A percentile compares a stretch with the other conserved stretches of the same genome.
Conservation (phyloP, 768 basidiomycete genomes). For the Hypsizygus marmoreus region DNA sequence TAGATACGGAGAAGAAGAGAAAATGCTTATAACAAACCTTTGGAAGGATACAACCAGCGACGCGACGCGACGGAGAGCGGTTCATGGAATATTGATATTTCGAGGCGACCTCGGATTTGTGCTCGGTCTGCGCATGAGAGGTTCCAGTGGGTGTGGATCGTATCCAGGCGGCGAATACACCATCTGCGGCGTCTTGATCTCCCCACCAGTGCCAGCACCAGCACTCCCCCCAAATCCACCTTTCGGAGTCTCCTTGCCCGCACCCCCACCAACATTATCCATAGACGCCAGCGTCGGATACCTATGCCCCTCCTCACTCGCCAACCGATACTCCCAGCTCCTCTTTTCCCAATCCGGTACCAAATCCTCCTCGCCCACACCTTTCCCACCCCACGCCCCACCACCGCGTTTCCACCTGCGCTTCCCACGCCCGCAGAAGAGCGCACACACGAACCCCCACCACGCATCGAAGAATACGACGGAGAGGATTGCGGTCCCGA, state of each 20-base stretch:
- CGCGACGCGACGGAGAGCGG: no score
- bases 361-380: conserved; percentile 64
- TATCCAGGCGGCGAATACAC: conserved; percentile 25
- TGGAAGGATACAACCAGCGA: no score
- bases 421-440: conserved; percentile 42
- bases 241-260: no score
- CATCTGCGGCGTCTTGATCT: conserved; percentile 17
- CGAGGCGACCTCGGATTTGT: conserved; percentile 14
- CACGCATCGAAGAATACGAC: conserved; percentile 74
- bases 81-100: no score
- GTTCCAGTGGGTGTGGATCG: conserved; percentile 38
- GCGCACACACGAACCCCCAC: conserved; percentile 59
- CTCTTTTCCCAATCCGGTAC: conserved; percentile 65
- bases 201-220: not conserved
- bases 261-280: conserved; percentile 35
- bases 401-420: conserved; percentile 32
- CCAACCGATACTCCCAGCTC: conserved; percentile 57
- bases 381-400: no score
- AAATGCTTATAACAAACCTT: no score
- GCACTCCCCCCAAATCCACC: conserved; percentile 8
- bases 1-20: no score
- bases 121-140: conserved; percentile 35
- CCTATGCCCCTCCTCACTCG: conserved; percentile 46
- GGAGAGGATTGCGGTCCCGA: conserved; percentile 55
- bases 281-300: conserved; percentile 46